Conservation (phyloP, 2,329 filamentous ascomycete species). For the Sclerotinia borealis region DNA sequence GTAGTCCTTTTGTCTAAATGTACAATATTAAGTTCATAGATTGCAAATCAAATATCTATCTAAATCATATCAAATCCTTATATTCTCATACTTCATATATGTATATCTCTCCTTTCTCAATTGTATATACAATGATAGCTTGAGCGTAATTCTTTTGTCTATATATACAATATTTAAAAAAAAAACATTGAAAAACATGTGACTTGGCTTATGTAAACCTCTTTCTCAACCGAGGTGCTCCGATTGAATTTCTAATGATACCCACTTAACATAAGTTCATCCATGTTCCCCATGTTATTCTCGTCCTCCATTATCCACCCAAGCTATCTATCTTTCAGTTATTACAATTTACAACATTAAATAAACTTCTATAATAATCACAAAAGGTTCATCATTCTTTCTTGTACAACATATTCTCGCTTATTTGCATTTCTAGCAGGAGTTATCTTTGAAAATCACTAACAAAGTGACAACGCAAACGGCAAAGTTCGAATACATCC, state of each 20-base stretch:
- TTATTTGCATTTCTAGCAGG: conserved; percentile 1
- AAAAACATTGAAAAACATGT: neutral
- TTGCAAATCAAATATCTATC: neutral
- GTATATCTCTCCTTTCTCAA: too few relatives aligned
- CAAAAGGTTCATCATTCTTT: neutral
- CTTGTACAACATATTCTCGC: conserved; percentile 9
- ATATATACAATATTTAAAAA: neutral
- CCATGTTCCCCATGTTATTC: neutral
- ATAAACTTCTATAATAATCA: neutral
- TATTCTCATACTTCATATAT: neutral
- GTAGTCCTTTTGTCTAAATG: neutral
- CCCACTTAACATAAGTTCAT: neutral
- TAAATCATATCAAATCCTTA: neutral
- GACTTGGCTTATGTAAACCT: neutral
- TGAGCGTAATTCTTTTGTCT: too few relatives aligned
- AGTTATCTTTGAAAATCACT: neutral
- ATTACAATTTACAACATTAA: neutral
- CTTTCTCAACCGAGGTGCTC: conserved; percentile 4
- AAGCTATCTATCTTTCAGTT: neutral
- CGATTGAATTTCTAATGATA: conserved; percentile 2
- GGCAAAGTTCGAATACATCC: neutral
- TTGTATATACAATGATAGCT: too few relatives aligned
- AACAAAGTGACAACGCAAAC: neutral
- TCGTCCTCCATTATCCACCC: neutral
- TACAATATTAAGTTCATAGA: neutral